Base-by-base conservation (phyloP, 2,329 filamentous ascomycete species). In the Helminthosporium solani region DNA sequence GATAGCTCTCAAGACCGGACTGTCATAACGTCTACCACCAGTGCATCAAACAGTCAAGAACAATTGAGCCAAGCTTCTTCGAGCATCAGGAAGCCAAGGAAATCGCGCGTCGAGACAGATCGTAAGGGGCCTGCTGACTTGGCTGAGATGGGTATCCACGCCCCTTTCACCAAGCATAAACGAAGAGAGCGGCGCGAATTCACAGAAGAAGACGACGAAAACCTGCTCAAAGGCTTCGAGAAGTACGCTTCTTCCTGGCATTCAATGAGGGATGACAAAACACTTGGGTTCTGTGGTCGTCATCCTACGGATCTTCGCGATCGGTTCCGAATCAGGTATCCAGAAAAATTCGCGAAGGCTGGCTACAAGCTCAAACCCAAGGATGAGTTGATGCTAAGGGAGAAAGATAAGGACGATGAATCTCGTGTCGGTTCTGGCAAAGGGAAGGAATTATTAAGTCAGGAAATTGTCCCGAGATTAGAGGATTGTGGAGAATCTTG, bases 181-280 rank as follows among this genome's bases (percentile, higher is more conserved):
- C 75, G 81, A 25, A 76, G 81, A 21, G 74, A 74, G 34, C 77
- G 82, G 7, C 76, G 76, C 2, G 74, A 73, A 7, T 86, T 83
- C 56, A 82, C 78, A 0, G 66, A 72, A 0, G 67, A 72, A 16
- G 83, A 85, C 65, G 83, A 86, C 53, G 72, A 76, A 36, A 78
- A 80, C 20, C 62, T 86, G 0, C 66, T 84, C 1, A 75, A 74
- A 55, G 83, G 83, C 3, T 84, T 83, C 50, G 70, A 75, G 18
- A 78, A 78, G 38, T 75, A 85, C 52, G 81, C 81, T 2, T 77
- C 81, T 40, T 73, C 78, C 33, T 86, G 83, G 83, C 80, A 79
- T 9, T 63, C 73, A 6, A 85, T 86, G 42, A 74, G 76, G 49
- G 74, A 80, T 46, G 81, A 85, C 48, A 66, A 68, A 12, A 70